Base-by-base conservation (phyloP, 306 rosid species). In the Vigna hirtella region DNA sequence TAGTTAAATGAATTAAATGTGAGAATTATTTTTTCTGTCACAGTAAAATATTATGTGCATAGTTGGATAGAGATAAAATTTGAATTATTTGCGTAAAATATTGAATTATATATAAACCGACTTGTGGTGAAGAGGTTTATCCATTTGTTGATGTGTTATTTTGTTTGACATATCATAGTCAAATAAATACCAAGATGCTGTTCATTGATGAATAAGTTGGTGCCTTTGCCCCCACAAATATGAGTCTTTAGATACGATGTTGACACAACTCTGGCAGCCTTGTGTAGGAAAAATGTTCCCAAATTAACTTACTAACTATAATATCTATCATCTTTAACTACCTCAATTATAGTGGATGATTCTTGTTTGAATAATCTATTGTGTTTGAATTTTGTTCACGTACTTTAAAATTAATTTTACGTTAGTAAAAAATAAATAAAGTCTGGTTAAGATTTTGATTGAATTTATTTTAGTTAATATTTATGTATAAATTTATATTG, bases 101-200 rank as follows among this genome's bases (percentile, higher is more conserved):
- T 30, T 30, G 1, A 38, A 17, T 36, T 36, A 63, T 64, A 7
- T 17, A 38, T n/a, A 0, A 63, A 63, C 26, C 2, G 48, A 63
- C 48, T 36, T 42, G 12, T 64, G n/a, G 3, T 10, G n/a, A 16
- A 9, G 14, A 68, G 14, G 24, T 42, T 66, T 66, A 66, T 66
- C 55, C 72, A 22, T 42, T 66, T 22, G 55, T 45, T 64, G 38
- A 43, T 45, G 53, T 43, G 72, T 67, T 67, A 40, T 67, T 26
- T 43, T 66, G 13, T 9, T 45, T 9, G 55, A 13, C 40, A 13
- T 45, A 22, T 43, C 20, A 45, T 12, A 67, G 22, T 67, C 56
- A 43, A 43, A 43, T 6, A 13, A 43, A 22, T 3, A 18, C 6
- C 9, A 42, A 42, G 14, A 18, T 5, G 5, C 17, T 42, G 20